A percentile compares a stretch with the other conserved stretches of the same genome.
Conservation (phyloP, 495 filamentous ascomycete genomes). For the Baudoinia panamericana region DNA sequence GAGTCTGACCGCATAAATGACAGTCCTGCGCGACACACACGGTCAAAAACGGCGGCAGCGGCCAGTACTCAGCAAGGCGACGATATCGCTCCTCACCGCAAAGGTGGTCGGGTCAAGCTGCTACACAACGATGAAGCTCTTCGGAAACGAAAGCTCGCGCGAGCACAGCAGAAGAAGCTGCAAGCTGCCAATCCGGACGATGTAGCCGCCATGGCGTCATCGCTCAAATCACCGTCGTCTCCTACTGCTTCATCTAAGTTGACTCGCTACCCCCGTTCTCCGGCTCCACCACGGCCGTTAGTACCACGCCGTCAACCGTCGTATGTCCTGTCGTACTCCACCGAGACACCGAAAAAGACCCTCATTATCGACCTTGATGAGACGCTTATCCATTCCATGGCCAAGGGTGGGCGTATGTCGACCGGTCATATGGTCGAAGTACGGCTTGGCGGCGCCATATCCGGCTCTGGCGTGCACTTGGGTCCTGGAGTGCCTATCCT, state of each 20-base stretch:
- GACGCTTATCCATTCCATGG: slow-evolving; percentile 92
- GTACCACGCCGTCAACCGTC: slow-evolving; percentile 77
- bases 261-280: slow-evolving; percentile 79
- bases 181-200: slow-evolving; percentile 18
- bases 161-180: slow-evolving; percentile 26
- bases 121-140: slow-evolving; percentile 60
- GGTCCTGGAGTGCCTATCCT: slow-evolving; percentile 90
- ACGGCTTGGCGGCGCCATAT: slow-evolving; percentile 43
- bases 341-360: slow-evolving; percentile 58
- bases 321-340: slow-evolving; percentile 42
- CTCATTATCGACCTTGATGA: slow-evolving; percentile 93
- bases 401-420: slow-evolving; percentile 89
- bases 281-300: slow-evolving; percentile 75
- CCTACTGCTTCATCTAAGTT: slow-evolving; percentile 53
- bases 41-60: slow-evolving; percentile 38
- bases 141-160: slow-evolving; percentile 43
- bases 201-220: slow-evolving; percentile 32
- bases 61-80: slow-evolving; percentile 36
- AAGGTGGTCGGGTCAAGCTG: slow-evolving; percentile 83
- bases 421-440: slow-evolving; percentile 99
- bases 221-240: slow-evolving; percentile 72
- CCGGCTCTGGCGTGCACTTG: slow-evolving; percentile 27
- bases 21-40: slow-evolving; percentile 33
- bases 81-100: slow-evolving; percentile 51
- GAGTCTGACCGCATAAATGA: slow-evolving; percentile 26